phyloP scores from a whole-genome alignment of 2,329 filamentous ascomycete species.

The Neonectria coccinea region DNA sequence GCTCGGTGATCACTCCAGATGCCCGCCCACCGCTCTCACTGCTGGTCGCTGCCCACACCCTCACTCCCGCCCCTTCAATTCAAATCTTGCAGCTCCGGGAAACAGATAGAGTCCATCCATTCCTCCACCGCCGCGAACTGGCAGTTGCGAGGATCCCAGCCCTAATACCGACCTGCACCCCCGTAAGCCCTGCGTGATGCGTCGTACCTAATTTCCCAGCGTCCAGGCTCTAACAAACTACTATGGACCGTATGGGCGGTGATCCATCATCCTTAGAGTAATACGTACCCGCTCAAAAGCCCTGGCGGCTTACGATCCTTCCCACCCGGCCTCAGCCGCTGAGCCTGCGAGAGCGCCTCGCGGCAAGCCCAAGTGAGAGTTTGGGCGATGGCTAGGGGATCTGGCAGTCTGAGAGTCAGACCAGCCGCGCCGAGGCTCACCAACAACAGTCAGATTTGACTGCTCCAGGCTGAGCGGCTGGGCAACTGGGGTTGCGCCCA shows the following conservation, averaged over 20 bases:
- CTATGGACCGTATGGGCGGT: constrained; percentile 17
- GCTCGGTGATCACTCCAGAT: not conserved
- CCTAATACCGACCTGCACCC: constrained; percentile 21
- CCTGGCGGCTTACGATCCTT: constrained; percentile 45
- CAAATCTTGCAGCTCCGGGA: constrained; percentile 24
- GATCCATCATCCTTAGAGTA: constrained; percentile 23
- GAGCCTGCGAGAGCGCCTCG: constrained; percentile 39
- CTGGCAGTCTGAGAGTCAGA: constrained; percentile 28
- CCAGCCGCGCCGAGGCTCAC: constrained; percentile 25
- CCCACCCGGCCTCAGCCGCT: constrained; percentile 39
- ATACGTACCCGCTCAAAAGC: constrained; percentile 35
- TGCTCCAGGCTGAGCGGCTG: constrained; percentile 27
- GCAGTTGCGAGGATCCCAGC: constrained; percentile 28
- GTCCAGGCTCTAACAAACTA: constrained; percentile 25
- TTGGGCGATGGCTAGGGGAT: constrained; percentile 12
- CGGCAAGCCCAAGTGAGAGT: constrained; percentile 31
- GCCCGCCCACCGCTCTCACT: constrained; percentile 9
- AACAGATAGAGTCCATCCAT: not conserved
- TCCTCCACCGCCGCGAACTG: constrained; percentile 8
- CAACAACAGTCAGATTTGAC: constrained; percentile 40
- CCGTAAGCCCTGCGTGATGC: constrained; percentile 26
- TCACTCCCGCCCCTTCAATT: constrained; percentile 23
- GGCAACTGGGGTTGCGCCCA: constrained; percentile 32
- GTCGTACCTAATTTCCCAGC: constrained; percentile 33
- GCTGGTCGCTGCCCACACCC: constrained; percentile 24